phyloP scores from a whole-genome alignment of 192 early-diverging fungal species.

The Umbelopsis sp. region DNA sequence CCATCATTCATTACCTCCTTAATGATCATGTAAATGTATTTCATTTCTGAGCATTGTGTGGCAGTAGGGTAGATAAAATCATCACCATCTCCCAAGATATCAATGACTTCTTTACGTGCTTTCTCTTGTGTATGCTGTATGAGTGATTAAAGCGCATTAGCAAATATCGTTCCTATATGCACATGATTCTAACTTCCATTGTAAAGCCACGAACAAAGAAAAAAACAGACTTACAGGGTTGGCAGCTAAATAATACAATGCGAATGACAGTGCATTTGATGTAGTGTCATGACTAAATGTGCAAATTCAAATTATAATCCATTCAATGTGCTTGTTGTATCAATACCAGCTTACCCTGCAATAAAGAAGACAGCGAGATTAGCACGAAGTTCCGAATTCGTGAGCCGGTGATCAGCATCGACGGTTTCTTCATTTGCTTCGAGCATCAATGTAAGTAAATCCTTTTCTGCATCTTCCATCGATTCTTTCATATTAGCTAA shows the following conservation, averaged over 20 bases:
- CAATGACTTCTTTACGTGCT: slow-evolving; percentile 22
- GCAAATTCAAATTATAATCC: no score
- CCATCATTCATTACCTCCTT: slow-evolving; percentile 9
- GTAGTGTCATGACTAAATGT: slow-evolving; percentile 24
- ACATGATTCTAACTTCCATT: no score
- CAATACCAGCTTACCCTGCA: not conserved
- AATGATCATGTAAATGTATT: slow-evolving; percentile 34
- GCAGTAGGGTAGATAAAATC: slow-evolving; percentile 33
- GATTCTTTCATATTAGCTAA: not conserved
- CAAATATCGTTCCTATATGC: no score
- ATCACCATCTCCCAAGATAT: slow-evolving; percentile 12
- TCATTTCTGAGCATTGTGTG: slow-evolving; percentile 52
- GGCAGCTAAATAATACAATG: slow-evolving; percentile 21
- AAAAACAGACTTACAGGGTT: slow-evolving; percentile 6
- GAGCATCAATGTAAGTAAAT: slow-evolving; percentile 32
- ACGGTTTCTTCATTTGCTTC: slow-evolving; percentile 17
- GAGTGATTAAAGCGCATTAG: not conserved
- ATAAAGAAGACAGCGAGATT: slow-evolving; percentile 5
- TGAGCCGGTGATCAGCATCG: not conserved
- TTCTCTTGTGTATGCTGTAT: slow-evolving; percentile 21
- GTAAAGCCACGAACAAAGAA: no score
- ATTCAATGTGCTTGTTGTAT: no score
- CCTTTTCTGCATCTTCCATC: slow-evolving; percentile 32
- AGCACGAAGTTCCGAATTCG: slow-evolving; percentile 16
- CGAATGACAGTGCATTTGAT: slow-evolving; percentile 2